Base-by-base conservation (phyloP, 352 stramenopile genomes). In the Phytophthora litchii region DNA sequence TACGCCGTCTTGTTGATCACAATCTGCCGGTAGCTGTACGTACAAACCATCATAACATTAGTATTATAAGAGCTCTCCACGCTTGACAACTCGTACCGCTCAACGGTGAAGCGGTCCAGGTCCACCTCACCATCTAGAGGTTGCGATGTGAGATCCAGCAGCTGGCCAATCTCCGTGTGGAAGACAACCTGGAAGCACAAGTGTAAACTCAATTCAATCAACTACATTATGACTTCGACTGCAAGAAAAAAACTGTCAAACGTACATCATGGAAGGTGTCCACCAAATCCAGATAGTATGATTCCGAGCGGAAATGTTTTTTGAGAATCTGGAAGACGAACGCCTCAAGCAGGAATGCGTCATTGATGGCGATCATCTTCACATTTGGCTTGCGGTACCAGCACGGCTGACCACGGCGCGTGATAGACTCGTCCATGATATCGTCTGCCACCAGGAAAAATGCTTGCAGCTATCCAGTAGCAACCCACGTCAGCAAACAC, bases 1-100 rank as follows among this genome's bases (percentile, higher is more conserved):
- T 98, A 99, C 27, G 96, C 93, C 4, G 97, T 99, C 82, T 99
- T 99, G 85, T 99, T 99, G 19, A 96, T 89, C 47, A 99, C 97
- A 66, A 99, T 99, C 63, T 93, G 72, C 45, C 71, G 79, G 69
- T 95, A 91, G 23, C 76, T 86, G 54, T 16, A 51, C 5, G 31
- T 34, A 55, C 12, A 46, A 13, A 38, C n/a, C 9, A 64, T 16
- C 31, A 34, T 19, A 59, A 8, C n/a, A 36, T 68, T 37, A 72
- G 17, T 6, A 36, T 44, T 16, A 3, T 8, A 36, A 47, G 48
- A 3, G 2, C 20, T 51, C 27, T 1, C 19, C 27, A 54, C 13
- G 8, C 5, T 55, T 34, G 8, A n/a, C 60, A 42, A 32, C 40
- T 77, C 70, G 50, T 91, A 98, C 45, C 97, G 86, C 65, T 98